Evolutionary conservation across 805 yeast species (phyloP).

Genomic region (Metschnikowia peoriensis): DNA sequence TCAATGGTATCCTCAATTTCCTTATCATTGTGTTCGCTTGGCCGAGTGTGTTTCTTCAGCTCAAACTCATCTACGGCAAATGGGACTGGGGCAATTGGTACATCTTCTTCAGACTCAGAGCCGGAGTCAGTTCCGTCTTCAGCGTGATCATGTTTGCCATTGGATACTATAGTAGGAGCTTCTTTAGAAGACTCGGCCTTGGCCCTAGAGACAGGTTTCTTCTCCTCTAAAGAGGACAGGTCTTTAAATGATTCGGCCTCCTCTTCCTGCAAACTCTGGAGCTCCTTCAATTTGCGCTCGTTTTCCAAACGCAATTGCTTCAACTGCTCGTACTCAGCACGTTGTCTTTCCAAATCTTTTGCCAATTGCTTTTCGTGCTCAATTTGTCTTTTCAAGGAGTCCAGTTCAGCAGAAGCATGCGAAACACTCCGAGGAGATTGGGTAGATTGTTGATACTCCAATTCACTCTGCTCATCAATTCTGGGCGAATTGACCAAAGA

Average conservation of each 20-base stretch:
- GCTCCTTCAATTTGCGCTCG: slow-evolving; percentile 25
- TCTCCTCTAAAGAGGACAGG: slow-evolving; percentile 1
- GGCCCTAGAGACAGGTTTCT: background rate
- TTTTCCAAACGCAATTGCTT: slow-evolving; percentile 27
- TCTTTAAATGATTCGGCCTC: slow-evolving; percentile 6
- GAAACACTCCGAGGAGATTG: background rate
- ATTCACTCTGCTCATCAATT: slow-evolving; percentile 17
- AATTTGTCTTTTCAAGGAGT: slow-evolving; percentile 33
- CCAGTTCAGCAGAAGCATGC: slow-evolving; percentile 24
- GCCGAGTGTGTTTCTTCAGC: slow-evolving; percentile 11
- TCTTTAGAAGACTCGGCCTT: background rate
- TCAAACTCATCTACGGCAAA: slow-evolving; percentile 26
- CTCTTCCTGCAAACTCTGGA: slow-evolving; percentile 17
- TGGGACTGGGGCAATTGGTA: slow-evolving; percentile 19
- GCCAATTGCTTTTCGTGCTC: slow-evolving; percentile 39
- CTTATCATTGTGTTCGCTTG: slow-evolving; percentile 1
- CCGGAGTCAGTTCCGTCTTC: background rate
- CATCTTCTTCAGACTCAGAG: slow-evolving; percentile 21
- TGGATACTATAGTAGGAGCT: background rate
- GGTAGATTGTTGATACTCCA: slow-evolving; percentile 16
- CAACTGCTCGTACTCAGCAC: slow-evolving; percentile 36
- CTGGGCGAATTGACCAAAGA: slow-evolving; percentile 15
- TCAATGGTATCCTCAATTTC: background rate
- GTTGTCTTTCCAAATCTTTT: slow-evolving; percentile 36
- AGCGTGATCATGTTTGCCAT: background rate